These are phyloP conservation scores for Solanum sitiens DNA, from an alignment of 257 asterid genomes.

Conservation along the genomic window DNA sequence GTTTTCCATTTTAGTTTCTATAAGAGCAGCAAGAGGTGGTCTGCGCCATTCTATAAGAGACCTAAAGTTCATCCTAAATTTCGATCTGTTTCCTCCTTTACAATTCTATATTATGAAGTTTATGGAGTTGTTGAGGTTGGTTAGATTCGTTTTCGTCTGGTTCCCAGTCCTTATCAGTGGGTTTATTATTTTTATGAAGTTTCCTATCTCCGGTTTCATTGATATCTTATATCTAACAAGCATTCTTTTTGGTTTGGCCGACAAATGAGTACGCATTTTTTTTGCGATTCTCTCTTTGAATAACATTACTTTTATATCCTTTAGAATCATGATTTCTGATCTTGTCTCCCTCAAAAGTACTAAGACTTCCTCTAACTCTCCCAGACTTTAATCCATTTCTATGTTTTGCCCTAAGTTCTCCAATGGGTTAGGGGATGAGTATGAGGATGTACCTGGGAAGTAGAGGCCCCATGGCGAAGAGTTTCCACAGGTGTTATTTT, in stretches of 20 bases:
- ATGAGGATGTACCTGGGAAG: too few species aligned
- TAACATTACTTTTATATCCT: background rate
- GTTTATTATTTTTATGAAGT: too few species aligned
- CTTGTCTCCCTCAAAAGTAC: background rate
- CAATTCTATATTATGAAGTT: background rate
- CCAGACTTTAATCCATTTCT: too few species aligned
- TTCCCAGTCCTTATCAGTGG: too few species aligned
- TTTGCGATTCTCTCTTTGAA: background rate
- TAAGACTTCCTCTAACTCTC: background rate
- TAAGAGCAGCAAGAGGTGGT: background rate
- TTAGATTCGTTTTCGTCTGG: background rate
- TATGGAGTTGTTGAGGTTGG: background rate
- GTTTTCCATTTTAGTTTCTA: background rate
- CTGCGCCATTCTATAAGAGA: background rate
- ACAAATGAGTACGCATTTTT: too few species aligned
- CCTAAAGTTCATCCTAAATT: too few species aligned
- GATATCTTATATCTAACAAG: background rate
- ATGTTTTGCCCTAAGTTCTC: too few species aligned
- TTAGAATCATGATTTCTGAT: background rate
- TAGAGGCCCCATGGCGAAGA: too few species aligned
- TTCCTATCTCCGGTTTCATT: too few species aligned
- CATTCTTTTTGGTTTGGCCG: too few species aligned
- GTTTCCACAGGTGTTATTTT: too few species aligned
- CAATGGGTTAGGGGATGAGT: too few species aligned
- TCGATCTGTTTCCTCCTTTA: accelerated